Conservation (phyloP, 2,329 filamentous ascomycete genomes). For the Fusarium cicatricum region DNA sequence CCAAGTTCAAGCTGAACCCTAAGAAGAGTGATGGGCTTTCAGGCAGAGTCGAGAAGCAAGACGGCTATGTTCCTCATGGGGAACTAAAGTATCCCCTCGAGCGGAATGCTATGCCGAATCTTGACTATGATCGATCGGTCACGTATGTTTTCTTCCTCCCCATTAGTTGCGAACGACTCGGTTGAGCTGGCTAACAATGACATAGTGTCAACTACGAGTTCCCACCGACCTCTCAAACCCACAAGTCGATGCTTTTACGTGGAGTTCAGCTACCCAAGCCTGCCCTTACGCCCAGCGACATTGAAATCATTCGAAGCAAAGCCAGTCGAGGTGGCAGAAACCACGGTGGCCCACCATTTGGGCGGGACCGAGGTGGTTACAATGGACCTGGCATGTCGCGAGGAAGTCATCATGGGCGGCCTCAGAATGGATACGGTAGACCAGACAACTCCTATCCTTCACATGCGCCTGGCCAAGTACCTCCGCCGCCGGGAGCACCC, state of each 20-base stretch:
- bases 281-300: conserved; percentile 77
- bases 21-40: conserved; percentile 78
- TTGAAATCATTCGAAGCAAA: conserved; percentile 75
- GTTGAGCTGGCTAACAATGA: conserved; percentile 41
- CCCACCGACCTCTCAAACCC: conserved; percentile 73
- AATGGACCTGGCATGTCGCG: conserved; percentile 41
- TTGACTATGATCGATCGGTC: conserved; percentile 88
- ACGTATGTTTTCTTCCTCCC: conserved; percentile 63
- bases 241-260: conserved; percentile 94
- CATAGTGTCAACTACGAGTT: conserved; percentile 85
- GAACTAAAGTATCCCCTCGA: conserved; percentile 81
- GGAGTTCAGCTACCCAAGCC: conserved; percentile 78
- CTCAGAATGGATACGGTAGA: conserved; percentile 36
- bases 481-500: conserved; percentile 46
- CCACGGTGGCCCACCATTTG: conserved; percentile 39
- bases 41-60: conserved; percentile 82
- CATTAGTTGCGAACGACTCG: background rate
- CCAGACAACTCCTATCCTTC: conserved; percentile 22
- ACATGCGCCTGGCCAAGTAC: conserved; percentile 28
- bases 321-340: conserved; percentile 58
- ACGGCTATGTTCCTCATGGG: conserved; percentile 84
- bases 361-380: conserved; percentile 40
- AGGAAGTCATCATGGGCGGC: conserved; percentile 29
- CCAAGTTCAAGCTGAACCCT: conserved; percentile 77
- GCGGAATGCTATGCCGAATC: conserved; percentile 73